Percentiles rank a stretch among this genome's conserved stretches.
Evolutionary conservation across 768 basidiomycete species (phyloP).

Genomic region (Boletellus ananiceps): DNA sequence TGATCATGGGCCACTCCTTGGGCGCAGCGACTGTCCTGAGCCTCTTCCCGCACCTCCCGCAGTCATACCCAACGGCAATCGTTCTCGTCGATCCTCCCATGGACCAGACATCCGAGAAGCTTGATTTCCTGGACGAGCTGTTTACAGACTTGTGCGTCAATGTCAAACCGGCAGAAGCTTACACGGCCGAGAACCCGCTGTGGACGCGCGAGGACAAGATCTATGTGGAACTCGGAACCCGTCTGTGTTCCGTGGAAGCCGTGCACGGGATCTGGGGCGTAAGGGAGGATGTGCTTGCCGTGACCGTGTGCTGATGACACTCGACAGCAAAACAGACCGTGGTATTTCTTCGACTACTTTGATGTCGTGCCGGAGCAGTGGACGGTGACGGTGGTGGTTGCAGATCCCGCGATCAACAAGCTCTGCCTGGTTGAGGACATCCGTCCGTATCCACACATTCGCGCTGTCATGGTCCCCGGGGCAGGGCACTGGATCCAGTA

Average conservation of each 20-base stretch:
- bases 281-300: background rate
- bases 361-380: slow-evolving; percentile 1
- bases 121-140: background rate
- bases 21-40: slow-evolving; percentile 2
- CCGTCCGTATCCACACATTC: slow-evolving; percentile 12
- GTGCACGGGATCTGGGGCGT: background rate
- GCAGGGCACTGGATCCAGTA: slow-evolving; percentile 25
- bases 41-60: slow-evolving; percentile 9
- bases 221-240: slow-evolving; percentile 8
- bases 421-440: slow-evolving; percentile 7
- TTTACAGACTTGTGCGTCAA: background rate
- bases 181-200: slow-evolving; percentile 5
- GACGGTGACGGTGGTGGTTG: slow-evolving; percentile 12
- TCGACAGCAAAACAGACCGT: slow-evolving; percentile 14
- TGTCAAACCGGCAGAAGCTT: background rate
- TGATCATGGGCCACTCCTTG: slow-evolving; percentile 21
- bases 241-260: slow-evolving; percentile 8
- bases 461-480: slow-evolving; percentile 7
- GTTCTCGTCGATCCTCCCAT: slow-evolving; percentile 20
- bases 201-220: slow-evolving; percentile 13
- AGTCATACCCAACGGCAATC: slow-evolving; percentile 9
- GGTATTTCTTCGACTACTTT: slow-evolving; percentile 15
- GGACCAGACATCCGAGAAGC: background rate
- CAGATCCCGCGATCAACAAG: slow-evolving; percentile 14
- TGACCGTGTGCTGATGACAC: no score